phyloP scores from a whole-genome alignment of 2,329 filamentous ascomycete species.

The Beauveria asiatica region DNA sequence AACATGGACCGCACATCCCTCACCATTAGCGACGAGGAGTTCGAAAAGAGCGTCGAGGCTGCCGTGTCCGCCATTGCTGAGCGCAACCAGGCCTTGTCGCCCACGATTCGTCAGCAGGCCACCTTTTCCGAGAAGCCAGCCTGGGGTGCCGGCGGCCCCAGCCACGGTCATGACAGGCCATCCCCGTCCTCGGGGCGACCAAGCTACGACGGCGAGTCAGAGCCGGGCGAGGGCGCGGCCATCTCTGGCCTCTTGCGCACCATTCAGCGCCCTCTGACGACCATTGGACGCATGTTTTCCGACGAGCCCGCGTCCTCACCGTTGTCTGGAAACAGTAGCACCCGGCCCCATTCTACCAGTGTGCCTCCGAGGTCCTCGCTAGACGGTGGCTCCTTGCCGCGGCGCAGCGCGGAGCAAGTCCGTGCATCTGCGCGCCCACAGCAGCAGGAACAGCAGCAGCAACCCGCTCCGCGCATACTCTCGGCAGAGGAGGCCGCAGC shows the following conservation, averaged over 20 bases:
- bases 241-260: constrained; percentile 80
- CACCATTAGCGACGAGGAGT: constrained; percentile 90
- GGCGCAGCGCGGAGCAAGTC: constrained; percentile 23
- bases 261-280: constrained; percentile 83
- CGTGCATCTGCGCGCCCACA: constrained; percentile 20
- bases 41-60: constrained; percentile 91
- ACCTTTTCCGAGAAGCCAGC: constrained; percentile 37
- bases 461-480: constrained; percentile 31
- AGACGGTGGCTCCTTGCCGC: constrained; percentile 11
- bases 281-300: constrained; percentile 90
- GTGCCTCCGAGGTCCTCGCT: neutral
- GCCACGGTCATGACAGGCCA: neutral
- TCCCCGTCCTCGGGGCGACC: constrained; percentile 14
- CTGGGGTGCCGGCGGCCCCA: constrained; percentile 24
- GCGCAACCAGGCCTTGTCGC: constrained; percentile 58
- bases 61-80: constrained; percentile 94
- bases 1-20: constrained; percentile 89
- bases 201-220: constrained; percentile 27
- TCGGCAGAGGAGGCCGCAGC: constrained; percentile 83
- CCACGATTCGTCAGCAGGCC: constrained; percentile 29
- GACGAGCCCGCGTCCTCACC: constrained; percentile 40
- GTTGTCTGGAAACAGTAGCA: constrained; percentile 19
- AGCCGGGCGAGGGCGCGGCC: constrained; percentile 61
- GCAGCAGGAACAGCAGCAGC: constrained; percentile 7
- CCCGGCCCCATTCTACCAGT: constrained; percentile 19